Evolutionary conservation across 2,329 filamentous ascomycete species (phyloP), one percentile per base, ranked within the genome.

Genomic region (Apiospora arundinis): DNA sequence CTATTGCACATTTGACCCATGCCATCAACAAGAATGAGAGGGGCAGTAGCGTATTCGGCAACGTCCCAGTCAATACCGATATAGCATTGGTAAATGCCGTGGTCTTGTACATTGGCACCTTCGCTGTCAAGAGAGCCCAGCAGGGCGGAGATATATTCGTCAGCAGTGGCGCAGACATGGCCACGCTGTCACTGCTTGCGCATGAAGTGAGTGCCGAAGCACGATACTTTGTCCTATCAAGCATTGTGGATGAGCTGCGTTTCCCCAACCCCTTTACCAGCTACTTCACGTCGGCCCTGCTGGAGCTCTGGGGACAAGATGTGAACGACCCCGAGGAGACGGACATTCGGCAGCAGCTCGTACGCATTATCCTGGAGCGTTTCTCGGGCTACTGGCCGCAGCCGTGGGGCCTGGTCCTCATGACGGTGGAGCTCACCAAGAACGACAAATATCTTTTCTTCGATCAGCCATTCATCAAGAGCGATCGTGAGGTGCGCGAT

Each of bases 361-460:
- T 94, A 69, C 91, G 95, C 66, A 91, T 98, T 32, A 85, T 99
- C 65, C 86, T 98, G 48, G 96, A 99, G 86, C 91, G 96, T 67
- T 86, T 98, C 66, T 90, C 97, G 72, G 93, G 94, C 28, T 94
- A 94, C 81, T 94, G 95, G 84, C 95, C 95, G 69, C 95, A 98
- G 80, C 95, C 97, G 23, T 98, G 95, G 95, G 97, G 97, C 16
- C 85, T 99, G 60, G 92, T 98, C 80, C 92, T 95, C 74, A 95
- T 95, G 46, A 88, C 97, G 73, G 85, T 96, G 74, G 96, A 98
- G 84, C 88, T 99, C 71, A 87, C 97, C 75, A 97, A 97, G 86
- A 98, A 97, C 80, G 92, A 93, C 70, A 93, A 91, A 79, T 97
- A 95, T 82, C 91, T 91, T 78, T 97, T 99, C 86, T 98, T 97